Conservation (phyloP, 768 basidiomycete species). For the Auricularia sp. region DNA sequence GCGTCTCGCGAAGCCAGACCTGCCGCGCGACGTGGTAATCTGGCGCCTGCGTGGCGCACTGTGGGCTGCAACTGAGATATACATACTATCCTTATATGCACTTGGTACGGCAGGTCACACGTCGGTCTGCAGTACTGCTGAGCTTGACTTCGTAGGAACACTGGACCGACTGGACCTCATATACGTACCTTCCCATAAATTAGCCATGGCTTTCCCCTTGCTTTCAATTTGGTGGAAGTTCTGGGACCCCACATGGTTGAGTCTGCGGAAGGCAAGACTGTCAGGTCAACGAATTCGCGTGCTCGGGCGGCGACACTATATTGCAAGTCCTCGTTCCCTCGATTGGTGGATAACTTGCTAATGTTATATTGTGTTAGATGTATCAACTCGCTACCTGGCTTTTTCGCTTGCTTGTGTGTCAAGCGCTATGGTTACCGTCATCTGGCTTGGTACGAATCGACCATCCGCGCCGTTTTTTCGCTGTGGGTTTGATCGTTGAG, state of each 20-base stretch:
- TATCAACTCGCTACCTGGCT: neutral
- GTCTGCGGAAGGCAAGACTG: conserved; percentile 45
- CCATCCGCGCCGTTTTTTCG: conserved; percentile 37
- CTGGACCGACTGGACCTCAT: conserved; percentile 1
- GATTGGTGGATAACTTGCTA: neutral
- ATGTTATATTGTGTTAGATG: neutral
- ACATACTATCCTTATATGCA: conserved; percentile 28
- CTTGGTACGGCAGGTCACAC: conserved; percentile 20
- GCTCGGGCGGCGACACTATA: conserved; percentile 52
- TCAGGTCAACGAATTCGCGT: conserved; percentile 68
- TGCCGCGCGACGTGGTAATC: conserved; percentile 38
- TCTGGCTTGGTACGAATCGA: conserved; percentile 31
- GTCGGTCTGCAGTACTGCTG: conserved; percentile 10
- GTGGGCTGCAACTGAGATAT: conserved; percentile 44
- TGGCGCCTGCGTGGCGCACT: conserved; percentile 66
- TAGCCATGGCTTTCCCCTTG: conserved; percentile 27
- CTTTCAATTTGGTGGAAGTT: conserved; percentile 67
- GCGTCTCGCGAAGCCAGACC: conserved; percentile 35
- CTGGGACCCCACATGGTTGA: conserved; percentile 79
- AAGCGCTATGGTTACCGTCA: conserved; percentile 11
- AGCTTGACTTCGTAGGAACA: neutral
- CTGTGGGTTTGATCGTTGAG: conserved; percentile 39
- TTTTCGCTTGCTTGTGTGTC: neutral
- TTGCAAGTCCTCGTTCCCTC: conserved; percentile 32
- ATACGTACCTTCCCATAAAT: neutral